phyloP scores from a whole-genome alignment of 345 rosid species.

The Rhizophora mangle region DNA sequence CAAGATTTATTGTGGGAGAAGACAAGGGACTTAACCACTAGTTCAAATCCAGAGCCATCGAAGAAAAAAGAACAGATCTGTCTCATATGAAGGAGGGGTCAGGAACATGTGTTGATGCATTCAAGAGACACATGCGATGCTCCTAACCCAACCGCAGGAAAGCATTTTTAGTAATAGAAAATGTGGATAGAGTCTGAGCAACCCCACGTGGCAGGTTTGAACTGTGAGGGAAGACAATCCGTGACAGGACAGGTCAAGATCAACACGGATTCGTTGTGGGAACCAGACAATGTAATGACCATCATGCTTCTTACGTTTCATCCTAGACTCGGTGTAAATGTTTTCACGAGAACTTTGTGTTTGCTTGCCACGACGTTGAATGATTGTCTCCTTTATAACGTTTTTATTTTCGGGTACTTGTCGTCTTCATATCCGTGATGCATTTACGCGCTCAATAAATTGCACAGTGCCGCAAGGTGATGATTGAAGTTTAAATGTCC shows the following conservation, averaged over 20 bases:
- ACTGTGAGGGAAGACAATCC: neutral
- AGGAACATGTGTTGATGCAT: constrained; percentile 21
- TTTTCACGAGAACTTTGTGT: constrained; percentile 15
- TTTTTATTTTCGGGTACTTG: too few relatives aligned
- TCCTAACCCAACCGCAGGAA: neutral
- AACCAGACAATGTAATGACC: neutral
- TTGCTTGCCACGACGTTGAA: neutral
- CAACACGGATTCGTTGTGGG: neutral
- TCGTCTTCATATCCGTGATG: too few relatives aligned
- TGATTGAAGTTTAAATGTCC: neutral
- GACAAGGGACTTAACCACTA: too few relatives aligned
- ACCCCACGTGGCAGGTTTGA: neutral
- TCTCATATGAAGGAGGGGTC: too few relatives aligned
- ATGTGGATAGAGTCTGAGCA: constrained; percentile 4
- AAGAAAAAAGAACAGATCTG: too few relatives aligned
- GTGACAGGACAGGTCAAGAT: neutral
- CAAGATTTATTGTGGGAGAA: too few relatives aligned
- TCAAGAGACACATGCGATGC: constrained; percentile 9
- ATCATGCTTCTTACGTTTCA: neutral
- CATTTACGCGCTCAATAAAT: neutral
- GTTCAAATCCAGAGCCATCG: too few relatives aligned
- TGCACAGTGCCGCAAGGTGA: neutral
- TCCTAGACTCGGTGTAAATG: neutral
- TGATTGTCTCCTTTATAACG: neutral
- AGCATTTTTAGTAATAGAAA: too few relatives aligned